Conservation (phyloP, 2,329 filamentous ascomycete genomes). For the Cadophora malorum region DNA sequence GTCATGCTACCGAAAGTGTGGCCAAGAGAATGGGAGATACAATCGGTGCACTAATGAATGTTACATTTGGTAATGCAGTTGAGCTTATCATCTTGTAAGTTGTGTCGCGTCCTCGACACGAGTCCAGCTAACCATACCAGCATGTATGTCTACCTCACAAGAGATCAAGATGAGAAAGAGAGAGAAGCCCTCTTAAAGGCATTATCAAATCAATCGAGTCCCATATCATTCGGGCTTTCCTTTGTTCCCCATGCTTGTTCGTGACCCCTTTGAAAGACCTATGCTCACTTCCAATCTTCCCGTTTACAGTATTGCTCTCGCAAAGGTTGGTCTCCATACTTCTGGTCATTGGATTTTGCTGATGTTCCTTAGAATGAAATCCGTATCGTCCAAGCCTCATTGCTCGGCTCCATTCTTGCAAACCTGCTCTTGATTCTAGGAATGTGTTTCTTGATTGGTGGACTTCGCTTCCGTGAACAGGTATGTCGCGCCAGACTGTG, state of each 20-base stretch:
- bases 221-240: slow-evolving; percentile 46
- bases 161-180: slow-evolving; percentile 54
- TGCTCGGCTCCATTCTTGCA: slow-evolving; percentile 87
- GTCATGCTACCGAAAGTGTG: slow-evolving; percentile 77
- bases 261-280: slow-evolving; percentile 40
- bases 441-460: slow-evolving; percentile 89
- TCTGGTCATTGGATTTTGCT: slow-evolving; percentile 30
- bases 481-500: slow-evolving; percentile 47
- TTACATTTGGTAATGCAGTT: slow-evolving; percentile 57
- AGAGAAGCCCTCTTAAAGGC: slow-evolving; percentile 51
- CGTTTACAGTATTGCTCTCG: slow-evolving; percentile 70
- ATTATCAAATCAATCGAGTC: slow-evolving; percentile 55
- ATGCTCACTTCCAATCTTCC: slow-evolving; percentile 47
- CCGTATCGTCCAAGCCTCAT: slow-evolving; percentile 87
- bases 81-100: slow-evolving; percentile 65
- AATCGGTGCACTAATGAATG: slow-evolving; percentile 61
- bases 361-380: slow-evolving; percentile 70
- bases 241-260: slow-evolving; percentile 35
- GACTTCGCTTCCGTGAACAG: slow-evolving; percentile 86
- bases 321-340: slow-evolving; percentile 58
- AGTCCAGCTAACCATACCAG: slow-evolving; percentile 38
- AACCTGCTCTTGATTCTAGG: slow-evolving; percentile 89
- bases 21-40: slow-evolving; percentile 74
- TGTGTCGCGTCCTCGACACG: slow-evolving; percentile 30
- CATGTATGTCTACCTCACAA: slow-evolving; percentile 64